These are phyloP conservation scores for Prototheca wickerhamii DNA, from an alignment of 163 green algal species.

Conservation along the genomic window DNA sequence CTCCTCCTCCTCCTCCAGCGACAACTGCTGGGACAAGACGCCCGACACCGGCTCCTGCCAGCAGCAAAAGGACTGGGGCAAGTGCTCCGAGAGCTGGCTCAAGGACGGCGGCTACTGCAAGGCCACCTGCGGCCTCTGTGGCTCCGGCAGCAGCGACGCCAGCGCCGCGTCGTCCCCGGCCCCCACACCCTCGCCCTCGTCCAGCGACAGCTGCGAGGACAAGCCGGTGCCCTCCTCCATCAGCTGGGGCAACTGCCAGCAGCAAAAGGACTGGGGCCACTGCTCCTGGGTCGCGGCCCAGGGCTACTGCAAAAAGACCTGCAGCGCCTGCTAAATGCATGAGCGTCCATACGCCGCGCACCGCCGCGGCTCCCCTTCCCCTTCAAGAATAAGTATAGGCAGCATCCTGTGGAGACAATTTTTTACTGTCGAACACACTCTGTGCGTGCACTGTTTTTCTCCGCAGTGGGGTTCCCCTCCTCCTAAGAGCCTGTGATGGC, in stretches of 20 bases:
- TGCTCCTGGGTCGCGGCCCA: background rate
- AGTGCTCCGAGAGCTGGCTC: constrained; percentile 4
- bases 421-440: too few species aligned
- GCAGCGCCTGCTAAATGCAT: background rate
- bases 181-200: background rate
- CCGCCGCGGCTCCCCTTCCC: background rate
- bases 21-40: constrained; percentile 17
- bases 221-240: too few species aligned
- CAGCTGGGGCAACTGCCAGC: background rate
- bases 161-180: background rate
- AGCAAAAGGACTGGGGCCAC: background rate
- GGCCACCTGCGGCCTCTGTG: constrained; percentile 12
- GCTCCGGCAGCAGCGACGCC: background rate
- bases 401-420: too few species aligned
- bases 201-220: background rate
- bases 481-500: too few species aligned
- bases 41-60: constrained; percentile 15
- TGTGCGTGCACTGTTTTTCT: too few species aligned
- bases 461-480: too few species aligned
- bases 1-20: background rate
- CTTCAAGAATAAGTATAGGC: background rate
- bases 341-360: background rate
- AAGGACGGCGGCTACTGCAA: constrained; percentile 5
- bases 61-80: constrained; percentile 28
- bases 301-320: constrained; percentile 1